Conservation (phyloP, 495 filamentous ascomycete genomes). For the Penicillium cosmopolitanum region DNA sequence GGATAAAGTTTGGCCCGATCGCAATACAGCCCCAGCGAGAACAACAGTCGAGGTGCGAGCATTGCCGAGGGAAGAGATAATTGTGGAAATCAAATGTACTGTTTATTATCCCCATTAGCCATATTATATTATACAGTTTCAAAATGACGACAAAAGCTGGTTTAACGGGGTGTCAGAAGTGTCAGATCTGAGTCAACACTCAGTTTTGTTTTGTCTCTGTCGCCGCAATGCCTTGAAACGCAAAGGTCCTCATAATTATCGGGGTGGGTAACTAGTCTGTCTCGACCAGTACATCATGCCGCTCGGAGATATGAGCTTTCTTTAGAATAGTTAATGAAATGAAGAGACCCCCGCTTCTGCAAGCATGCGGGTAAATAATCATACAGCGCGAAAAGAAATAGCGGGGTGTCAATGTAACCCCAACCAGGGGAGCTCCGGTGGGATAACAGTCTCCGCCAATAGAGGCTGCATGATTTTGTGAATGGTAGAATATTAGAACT, state of each 20-base stretch:
- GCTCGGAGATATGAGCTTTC: not conserved
- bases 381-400: not conserved
- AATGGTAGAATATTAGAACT: not conserved
- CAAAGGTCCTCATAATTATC: not conserved
- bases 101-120: slow-evolving; percentile 17
- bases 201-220: not conserved
- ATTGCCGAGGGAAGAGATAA: slow-evolving; percentile 35
- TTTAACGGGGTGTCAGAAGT: not conserved
- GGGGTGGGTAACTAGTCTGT: not conserved
- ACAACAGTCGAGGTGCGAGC: slow-evolving; percentile 41
- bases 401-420: slow-evolving; percentile 4
- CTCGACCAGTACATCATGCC: not conserved
- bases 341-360: not conserved
- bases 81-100: slow-evolving; percentile 43
- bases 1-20: slow-evolving; percentile 36
- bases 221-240: too few relatives aligned
- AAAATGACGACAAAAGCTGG: not conserved
- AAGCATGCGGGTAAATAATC: not conserved
- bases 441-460: slow-evolving; percentile 1
- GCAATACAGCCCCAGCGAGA: slow-evolving; percentile 33
- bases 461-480: not conserved
- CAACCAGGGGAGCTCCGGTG: not conserved
- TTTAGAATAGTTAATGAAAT: not conserved
- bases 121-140: not conserved
- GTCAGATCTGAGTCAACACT: not conserved